A percentile compares a stretch with the other conserved stretches of the same genome.
Conservation (phyloP, 768 basidiomycete genomes). For the Hygrocybe punicea region DNA sequence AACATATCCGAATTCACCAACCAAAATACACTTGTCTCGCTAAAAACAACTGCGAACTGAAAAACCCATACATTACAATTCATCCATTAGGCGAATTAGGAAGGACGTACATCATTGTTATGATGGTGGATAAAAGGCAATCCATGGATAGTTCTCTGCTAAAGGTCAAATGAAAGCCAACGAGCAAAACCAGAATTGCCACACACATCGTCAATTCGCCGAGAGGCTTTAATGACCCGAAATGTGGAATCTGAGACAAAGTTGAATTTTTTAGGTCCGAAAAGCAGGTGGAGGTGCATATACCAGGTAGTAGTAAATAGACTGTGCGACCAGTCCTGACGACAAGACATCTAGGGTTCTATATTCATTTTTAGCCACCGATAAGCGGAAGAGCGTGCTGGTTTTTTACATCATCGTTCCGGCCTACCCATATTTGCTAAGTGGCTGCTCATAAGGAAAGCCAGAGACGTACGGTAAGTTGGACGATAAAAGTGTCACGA, state of each 20-base stretch:
- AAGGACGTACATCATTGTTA: slow-evolving; percentile 40
- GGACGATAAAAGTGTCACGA: slow-evolving; percentile 28
- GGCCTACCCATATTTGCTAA: slow-evolving; percentile 4
- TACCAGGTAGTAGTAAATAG: slow-evolving; percentile 46
- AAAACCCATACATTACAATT: too few species aligned
- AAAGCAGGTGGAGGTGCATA: neutral
- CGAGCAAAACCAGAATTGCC: neutral
- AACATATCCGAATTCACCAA: slow-evolving; percentile 10
- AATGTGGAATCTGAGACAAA: slow-evolving; percentile 39
- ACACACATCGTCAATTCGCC: slow-evolving; percentile 39
- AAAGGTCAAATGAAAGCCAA: neutral
- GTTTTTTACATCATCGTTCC: slow-evolving; percentile 16
- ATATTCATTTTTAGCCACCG: neutral
- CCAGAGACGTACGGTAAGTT: slow-evolving; percentile 27
- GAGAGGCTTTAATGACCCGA: slow-evolving; percentile 39
- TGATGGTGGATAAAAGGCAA: slow-evolving; percentile 41
- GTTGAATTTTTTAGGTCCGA: neutral
- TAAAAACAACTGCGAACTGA: slow-evolving; percentile 45
- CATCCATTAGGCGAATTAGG: neutral
- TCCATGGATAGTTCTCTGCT: slow-evolving; percentile 40
- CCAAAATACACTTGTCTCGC: slow-evolving; percentile 40
- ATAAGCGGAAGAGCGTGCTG: neutral
- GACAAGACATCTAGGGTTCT: slow-evolving; percentile 39
- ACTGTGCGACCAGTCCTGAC: slow-evolving; percentile 41
- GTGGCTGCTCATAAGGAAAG: neutral